Evolutionary conservation across 495 filamentous ascomycete genomes (phyloP).

Genomic region (Tuber magnatum): DNA sequence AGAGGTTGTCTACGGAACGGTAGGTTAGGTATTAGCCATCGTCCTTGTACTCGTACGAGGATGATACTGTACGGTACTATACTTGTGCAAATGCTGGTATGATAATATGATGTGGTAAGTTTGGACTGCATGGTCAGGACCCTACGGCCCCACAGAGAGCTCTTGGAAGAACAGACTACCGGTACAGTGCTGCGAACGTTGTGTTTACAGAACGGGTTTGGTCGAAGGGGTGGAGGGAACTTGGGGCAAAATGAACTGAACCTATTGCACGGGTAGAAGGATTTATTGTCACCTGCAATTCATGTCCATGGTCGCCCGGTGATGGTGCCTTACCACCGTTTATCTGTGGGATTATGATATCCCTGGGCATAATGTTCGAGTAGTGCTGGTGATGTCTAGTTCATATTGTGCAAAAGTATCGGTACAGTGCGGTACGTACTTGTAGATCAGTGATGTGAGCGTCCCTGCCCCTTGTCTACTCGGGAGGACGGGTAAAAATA

Average conservation of each 20-base stretch:
- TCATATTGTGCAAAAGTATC: not conserved
- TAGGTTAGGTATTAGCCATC: too few relatives aligned
- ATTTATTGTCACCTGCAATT: not conserved
- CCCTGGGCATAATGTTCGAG: not conserved
- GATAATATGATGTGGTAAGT: too few relatives aligned
- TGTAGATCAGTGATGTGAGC: not conserved
- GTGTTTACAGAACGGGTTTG: too few relatives aligned
- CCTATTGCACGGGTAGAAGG: not conserved
- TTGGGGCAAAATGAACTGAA: not conserved
- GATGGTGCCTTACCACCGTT: not conserved
- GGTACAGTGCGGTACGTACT: not conserved
- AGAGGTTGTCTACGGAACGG: too few relatives aligned
- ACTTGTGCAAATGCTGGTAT: too few relatives aligned
- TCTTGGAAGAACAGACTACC: too few relatives aligned
- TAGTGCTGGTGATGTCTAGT: not conserved
- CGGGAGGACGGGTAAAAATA: slow-evolving; percentile 21
- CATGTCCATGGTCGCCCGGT: not conserved
- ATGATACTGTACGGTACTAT: too few relatives aligned
- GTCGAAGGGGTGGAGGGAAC: not conserved
- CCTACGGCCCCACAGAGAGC: too few relatives aligned
- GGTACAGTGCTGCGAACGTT: too few relatives aligned
- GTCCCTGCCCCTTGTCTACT: not conserved
- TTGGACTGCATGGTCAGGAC: too few relatives aligned
- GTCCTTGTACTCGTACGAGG: too few relatives aligned
- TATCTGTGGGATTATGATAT: not conserved